Base-by-base conservation (phyloP, 2,329 filamentous ascomycete genomes). In the Beauveria scarabaeidicola region DNA sequence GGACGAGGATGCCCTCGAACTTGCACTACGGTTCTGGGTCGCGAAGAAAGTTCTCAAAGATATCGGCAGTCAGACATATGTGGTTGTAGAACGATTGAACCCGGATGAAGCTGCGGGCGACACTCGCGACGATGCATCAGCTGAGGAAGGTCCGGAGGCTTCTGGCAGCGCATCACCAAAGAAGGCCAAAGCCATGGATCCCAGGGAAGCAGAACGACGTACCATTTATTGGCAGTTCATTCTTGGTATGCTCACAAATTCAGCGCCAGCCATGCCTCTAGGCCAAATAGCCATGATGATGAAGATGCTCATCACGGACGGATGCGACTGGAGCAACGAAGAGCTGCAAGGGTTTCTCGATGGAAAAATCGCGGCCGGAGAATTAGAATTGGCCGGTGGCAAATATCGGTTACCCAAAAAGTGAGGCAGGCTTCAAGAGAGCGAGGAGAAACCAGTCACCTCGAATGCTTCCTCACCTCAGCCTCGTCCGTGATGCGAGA, bases 181-280 rank as follows among this genome's bases (percentile, higher is more conserved):
- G 5, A 81, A 85, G 65, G 73, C 78, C 55, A 79, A 77, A 62
- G 75, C 71, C 74, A 77, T 89, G 36, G 81, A 88, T 23, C 80
- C 84, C 64, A 87, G 90, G 70, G 83, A 86, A 68, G 78, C 80
- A 65, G 81, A 82, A 66, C 78, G 78, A 61, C 77, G 79, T 38
- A 73, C 75, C 47, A 81, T 96, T 43, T 96, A 97, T 73, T 91
- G 89, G 84, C 88, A 92, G 68, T 97, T 96, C 70, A 91, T 99
- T 61, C 79, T 91, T 60, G 91, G 90, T 55, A 97, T 99, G 94
- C 77, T 99, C 73, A 97, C 91, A 63, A 97, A 97, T 72, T 88
- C 91, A 66, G 88, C 88, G 19, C 84, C 81, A 19, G 74, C 88
- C 29, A 94, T 97, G 89, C 87, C 89, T 54, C 76, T 92, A 61